Conservation (phyloP, 2,329 filamentous ascomycete species). For the Sordariomycetes sp. region DNA sequence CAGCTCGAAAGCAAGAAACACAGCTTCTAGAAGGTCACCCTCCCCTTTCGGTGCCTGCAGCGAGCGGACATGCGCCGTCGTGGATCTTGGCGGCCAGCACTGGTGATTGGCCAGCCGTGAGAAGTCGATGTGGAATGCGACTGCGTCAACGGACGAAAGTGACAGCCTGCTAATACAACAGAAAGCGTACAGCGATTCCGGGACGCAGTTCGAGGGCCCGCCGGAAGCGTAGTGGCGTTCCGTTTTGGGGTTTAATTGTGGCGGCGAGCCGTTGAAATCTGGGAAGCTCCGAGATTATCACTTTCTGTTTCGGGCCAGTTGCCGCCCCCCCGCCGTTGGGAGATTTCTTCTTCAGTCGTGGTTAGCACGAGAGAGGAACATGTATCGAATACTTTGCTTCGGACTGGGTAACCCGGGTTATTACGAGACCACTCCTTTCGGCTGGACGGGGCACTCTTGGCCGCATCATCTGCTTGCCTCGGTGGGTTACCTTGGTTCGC, state of each 20-base stretch:
- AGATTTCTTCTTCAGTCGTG: neutral
- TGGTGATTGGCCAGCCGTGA: too few species aligned
- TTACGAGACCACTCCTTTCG: neutral
- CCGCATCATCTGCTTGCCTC: neutral
- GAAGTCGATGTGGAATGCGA: too few species aligned
- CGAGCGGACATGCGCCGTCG: neutral
- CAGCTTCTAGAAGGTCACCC: slow-evolving; percentile 1
- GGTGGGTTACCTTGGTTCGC: neutral
- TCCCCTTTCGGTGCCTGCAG: neutral
- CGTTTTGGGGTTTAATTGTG: neutral
- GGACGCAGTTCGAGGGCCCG: neutral
- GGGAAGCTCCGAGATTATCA: neutral
- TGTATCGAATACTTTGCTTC: neutral
- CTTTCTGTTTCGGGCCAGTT: slow-evolving; percentile 1
- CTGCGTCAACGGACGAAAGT: too few species aligned
- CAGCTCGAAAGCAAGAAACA: too few species aligned
- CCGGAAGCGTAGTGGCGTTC: neutral
- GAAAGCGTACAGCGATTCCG: too few species aligned
- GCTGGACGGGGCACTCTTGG: neutral
- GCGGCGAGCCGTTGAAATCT: neutral
- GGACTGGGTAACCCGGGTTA: neutral
- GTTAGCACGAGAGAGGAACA: neutral
- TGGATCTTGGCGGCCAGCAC: neutral
- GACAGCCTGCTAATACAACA: too few species aligned
- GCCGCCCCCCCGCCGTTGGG: neutral